Base-by-base conservation (phyloP, 768 basidiomycete genomes). In the Pleurotus pulmonarius region DNA sequence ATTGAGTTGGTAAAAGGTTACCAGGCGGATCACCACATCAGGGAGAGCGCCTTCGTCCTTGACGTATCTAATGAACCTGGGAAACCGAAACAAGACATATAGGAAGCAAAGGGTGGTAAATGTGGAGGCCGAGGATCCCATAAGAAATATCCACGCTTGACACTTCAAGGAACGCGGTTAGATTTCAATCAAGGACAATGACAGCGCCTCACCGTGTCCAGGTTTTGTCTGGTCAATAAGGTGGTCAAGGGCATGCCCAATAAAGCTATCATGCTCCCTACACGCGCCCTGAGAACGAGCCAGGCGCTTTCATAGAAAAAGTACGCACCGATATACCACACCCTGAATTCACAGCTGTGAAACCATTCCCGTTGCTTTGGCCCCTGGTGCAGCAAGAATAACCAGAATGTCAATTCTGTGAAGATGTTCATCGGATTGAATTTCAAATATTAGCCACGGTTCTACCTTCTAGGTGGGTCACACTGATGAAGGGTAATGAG, bases 391-490 rank as follows among this genome's bases (percentile, higher is more conserved):
- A 91, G 77, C 18, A 93, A 78, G 67, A 92, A 93, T 25, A 92
- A 64, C 91, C 91, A 93, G 64, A 92, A 92, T 0, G 85, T 75
- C 12, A 92, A 77, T 66, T 91, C 90, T 90, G 66, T 22, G 18
- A 56, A 18, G 56, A 5, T 48, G 44, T 5, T 41, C 49, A 9
- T 59, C 38, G 45, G 20, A 3, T 7, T 54, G 29, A 12, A 34
- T 34, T 34, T 34, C 29, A 8, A 34, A 34, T 34, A 41, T 44
- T 29, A 16, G 25, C 6, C 20, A 43, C 43, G 26, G 49, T 13
- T 25, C 25, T 15, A 84, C 89, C 89, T 83, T 93, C 90, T 25
- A 92, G 79, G 69, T 92, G 90, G 1, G 91, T 90, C 38, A 89
- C 78, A 12, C 89, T 91, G 58, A 8, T 8, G 26, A 37, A 39